phyloP scores from a whole-genome alignment of 257 asterid genomes.

The Eustoma russellianum region DNA sequence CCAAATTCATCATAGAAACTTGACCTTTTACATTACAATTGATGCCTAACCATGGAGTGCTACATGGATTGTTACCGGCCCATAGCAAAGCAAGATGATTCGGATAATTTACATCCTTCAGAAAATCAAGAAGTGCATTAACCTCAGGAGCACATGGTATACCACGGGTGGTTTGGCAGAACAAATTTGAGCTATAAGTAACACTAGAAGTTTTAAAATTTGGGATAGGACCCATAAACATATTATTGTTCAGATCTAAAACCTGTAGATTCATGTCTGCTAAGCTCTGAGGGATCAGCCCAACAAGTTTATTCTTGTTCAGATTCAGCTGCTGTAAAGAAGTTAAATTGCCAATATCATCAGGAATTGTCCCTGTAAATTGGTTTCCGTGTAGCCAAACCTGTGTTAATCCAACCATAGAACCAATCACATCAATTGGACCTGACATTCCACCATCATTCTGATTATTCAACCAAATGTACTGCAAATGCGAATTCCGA shows the following conservation, averaged over 20 bases:
- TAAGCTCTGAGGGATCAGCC: conserved; percentile 50
- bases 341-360: conserved; percentile 43
- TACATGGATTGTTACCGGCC: conserved; percentile 73
- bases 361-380: conserved; percentile 60
- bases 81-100: conserved; percentile 43
- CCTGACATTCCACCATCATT: conserved; percentile 49
- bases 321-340: conserved; percentile 46
- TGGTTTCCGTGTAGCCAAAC: conserved; percentile 73
- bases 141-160: conserved; percentile 60
- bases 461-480: conserved; percentile 74
- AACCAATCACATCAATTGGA: conserved; percentile 37
- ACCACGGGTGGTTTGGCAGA: conserved; percentile 50
- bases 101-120: conserved; percentile 46
- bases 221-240: conserved; percentile 78
- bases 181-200: conserved; percentile 40
- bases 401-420: conserved; percentile 42
- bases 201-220: conserved; percentile 40
- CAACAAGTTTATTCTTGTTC: conserved; percentile 54
- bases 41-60: conserved; percentile 65
- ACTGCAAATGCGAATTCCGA: conserved; percentile 46
- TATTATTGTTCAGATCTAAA: conserved; percentile 63
- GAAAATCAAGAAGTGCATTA: conserved; percentile 52
- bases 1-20: conserved; percentile 56
- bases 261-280: conserved; percentile 35
- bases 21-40: conserved; percentile 33